Percentiles rank a stretch among this genome's conserved stretches.
Conservation (phyloP, 306 rosid genomes). For the Malus domestica region ASM211411v1 NC_041791.1:35611001-35611500, state of each 20-base stretch:
- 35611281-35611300: conserved; percentile 22
- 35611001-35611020: conserved; percentile 12
- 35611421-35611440: too few relatives aligned
- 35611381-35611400: too few relatives aligned
- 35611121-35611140: conserved; percentile 25
- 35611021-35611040: background rate
- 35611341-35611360: too few relatives aligned
- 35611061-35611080: background rate
- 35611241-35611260: conserved; percentile 14
- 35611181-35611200: conserved; percentile 32
- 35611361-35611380: too few relatives aligned
- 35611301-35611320: too few relatives aligned
- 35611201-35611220: conserved; percentile 36
- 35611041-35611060: background rate
- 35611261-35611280: conserved; percentile 37
- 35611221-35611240: conserved; percentile 13
- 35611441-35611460: too few relatives aligned
- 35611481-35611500: too few relatives aligned
- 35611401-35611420: too few relatives aligned
- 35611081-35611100: conserved; percentile 45
- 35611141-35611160: conserved; percentile 14
- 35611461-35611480: too few relatives aligned
- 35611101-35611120: conserved; percentile 43
- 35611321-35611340: too few relatives aligned
- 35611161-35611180: conserved; percentile 39